phyloP scores from a whole-genome alignment of 2,329 filamentous ascomycete species.

The Ceratocystis albifundus region DNA sequence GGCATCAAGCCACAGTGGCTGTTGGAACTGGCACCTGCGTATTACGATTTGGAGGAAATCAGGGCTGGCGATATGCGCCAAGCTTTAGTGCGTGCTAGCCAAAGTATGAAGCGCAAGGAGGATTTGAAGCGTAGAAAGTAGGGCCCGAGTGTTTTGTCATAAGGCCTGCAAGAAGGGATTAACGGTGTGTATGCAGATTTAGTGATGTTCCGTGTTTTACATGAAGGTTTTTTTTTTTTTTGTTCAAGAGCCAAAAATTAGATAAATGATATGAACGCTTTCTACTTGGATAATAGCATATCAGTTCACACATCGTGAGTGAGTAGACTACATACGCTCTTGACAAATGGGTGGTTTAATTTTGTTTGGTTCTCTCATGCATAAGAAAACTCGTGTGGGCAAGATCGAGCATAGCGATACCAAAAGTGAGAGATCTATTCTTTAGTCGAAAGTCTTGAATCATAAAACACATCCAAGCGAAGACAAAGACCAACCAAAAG shows the following conservation, averaged over 20 bases:
- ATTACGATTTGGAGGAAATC: conserved; percentile 79
- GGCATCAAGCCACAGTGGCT: conserved; percentile 90
- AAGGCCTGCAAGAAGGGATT: background rate
- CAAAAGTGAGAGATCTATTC: background rate
- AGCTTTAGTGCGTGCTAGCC: conserved; percentile 45
- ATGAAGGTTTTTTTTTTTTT: background rate
- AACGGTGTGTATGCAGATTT: background rate
- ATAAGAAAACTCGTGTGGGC: background rate
- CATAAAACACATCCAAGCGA: background rate
- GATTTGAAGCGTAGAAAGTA: conserved; percentile 37
- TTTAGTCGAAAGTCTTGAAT: background rate
- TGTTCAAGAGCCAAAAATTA: conserved; percentile 6
- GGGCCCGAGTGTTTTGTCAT: conserved; percentile 1
- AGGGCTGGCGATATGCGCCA: conserved; percentile 76
- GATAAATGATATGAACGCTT: conserved; percentile 1
- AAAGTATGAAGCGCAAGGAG: conserved; percentile 50
- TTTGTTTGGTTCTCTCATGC: background rate
- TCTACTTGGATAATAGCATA: conserved; percentile 7
- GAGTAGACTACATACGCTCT: background rate
- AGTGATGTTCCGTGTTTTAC: background rate
- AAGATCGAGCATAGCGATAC: background rate
- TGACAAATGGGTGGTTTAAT: background rate
- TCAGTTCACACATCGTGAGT: background rate
- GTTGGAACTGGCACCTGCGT: conserved; percentile 81
- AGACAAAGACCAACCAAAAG: background rate